phyloP scores from a whole-genome alignment of 345 rosid genomes.

The Trapa incisa region DNA sequence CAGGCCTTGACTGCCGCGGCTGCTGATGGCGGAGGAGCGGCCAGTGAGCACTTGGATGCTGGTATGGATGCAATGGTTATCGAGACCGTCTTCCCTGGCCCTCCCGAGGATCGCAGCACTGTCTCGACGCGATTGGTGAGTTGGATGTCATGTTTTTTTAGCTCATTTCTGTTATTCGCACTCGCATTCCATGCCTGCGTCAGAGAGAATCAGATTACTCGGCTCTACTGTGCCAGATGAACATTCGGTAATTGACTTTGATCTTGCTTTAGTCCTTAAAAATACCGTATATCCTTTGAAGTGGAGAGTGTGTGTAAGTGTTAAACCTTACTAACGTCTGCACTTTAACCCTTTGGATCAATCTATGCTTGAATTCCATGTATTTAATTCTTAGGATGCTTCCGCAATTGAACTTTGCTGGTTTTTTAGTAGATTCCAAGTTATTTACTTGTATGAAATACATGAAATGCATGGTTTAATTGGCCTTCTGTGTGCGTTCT shows the following conservation, averaged over 20 bases:
- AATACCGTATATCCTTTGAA: neutral
- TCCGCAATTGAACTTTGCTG: neutral
- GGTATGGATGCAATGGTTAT: conserved; percentile 65
- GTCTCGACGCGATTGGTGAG: conserved; percentile 70
- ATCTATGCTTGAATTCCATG: neutral
- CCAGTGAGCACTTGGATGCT: conserved; percentile 48
- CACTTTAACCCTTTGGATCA: neutral
- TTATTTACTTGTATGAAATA: neutral
- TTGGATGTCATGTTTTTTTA: neutral
- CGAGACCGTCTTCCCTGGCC: conserved; percentile 70
- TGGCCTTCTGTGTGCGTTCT: neutral
- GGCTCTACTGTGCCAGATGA: neutral
- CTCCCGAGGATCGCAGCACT: conserved; percentile 41
- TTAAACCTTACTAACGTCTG: neutral
- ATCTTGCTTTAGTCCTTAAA: neutral
- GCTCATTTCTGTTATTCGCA: neutral
- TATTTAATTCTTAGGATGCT: neutral
- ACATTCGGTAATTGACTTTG: neutral
- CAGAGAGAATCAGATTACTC: neutral
- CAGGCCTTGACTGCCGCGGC: conserved; percentile 90
- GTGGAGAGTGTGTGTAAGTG: neutral
- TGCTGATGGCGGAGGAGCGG: conserved; percentile 85
- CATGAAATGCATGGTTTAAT: neutral
- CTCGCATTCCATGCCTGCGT: neutral
- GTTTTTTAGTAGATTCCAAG: neutral